Percentiles rank a stretch among this genome's conserved stretches.
phyloP scores from a whole-genome alignment of 805 yeast genomes.

The Wickerhamiella sorbophila region DNA sequence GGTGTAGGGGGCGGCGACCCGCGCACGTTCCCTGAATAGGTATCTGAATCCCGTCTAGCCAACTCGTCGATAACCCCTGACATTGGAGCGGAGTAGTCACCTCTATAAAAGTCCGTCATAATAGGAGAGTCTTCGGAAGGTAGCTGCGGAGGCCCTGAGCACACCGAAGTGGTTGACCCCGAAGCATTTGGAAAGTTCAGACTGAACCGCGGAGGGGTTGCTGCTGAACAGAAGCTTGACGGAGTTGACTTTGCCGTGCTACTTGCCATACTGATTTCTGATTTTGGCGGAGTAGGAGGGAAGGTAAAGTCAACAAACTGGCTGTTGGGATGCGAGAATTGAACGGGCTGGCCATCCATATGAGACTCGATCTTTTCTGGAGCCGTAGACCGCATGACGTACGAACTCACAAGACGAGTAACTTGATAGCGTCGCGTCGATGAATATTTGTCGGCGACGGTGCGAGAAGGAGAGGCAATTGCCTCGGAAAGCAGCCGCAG shows the following conservation, averaged over 20 bases:
- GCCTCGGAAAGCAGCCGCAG: conserved; percentile 24
- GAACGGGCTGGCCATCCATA: not conserved
- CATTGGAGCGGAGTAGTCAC: not conserved
- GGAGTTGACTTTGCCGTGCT: not conserved
- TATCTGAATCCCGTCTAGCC: not conserved
- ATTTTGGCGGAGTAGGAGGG: conserved; percentile 17
- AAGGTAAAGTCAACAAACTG: conserved; percentile 14
- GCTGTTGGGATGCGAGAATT: not conserved
- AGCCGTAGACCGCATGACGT: conserved; percentile 14
- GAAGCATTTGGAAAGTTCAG: not conserved
- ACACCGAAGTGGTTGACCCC: not conserved
- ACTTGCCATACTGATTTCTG: not conserved
- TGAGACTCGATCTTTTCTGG: not conserved
- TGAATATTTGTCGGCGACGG: conserved; percentile 28
- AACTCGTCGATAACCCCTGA: conserved; percentile 1
- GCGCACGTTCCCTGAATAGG: not conserved
- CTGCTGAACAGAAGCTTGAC: not conserved
- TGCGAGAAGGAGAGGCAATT: conserved; percentile 25
- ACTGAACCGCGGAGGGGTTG: not conserved
- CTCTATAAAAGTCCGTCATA: not conserved
- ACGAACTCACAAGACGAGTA: conserved; percentile 22
- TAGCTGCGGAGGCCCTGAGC: not conserved
- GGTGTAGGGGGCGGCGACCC: conserved; percentile 18
- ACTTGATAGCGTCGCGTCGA: conserved; percentile 22
- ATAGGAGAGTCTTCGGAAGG: conserved; percentile 2